These are phyloP conservation scores for Saccharum spontaneum DNA, from an alignment of 176 grass and related monocot genomes.

Conservation along the genomic window DNA sequence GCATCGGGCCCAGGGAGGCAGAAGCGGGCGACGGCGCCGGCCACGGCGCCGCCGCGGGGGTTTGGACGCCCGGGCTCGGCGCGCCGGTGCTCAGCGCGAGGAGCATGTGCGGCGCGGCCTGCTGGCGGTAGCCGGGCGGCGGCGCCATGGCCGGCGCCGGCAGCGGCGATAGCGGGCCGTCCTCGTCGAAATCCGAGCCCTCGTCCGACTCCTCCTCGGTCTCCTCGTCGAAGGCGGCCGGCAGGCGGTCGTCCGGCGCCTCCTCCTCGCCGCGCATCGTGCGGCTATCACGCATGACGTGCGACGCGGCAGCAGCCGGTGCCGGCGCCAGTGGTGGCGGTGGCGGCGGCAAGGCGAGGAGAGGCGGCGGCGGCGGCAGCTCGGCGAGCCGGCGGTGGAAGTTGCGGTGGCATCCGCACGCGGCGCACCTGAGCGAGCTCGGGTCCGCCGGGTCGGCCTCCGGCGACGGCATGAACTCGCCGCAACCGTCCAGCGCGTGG, in stretches of 20 bases:
- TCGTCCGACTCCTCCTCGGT: constrained; percentile 45
- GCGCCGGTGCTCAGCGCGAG: constrained; percentile 50
- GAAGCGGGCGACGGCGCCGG: neutral
- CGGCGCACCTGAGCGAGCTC: constrained; percentile 63
- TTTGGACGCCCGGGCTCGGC: neutral
- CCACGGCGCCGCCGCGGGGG: neutral
- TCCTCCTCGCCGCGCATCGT: neutral
- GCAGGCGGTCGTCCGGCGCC: neutral
- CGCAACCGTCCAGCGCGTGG: constrained; percentile 77
- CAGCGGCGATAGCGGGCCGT: constrained; percentile 20
- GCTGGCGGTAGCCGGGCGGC: constrained; percentile 25
- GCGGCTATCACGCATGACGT: neutral
- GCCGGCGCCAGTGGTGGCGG: neutral
- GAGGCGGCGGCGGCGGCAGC: constrained; percentile 34
- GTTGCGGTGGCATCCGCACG: constrained; percentile 94
- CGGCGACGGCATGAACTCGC: constrained; percentile 78
- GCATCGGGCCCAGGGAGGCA: neutral
- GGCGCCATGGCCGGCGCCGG: neutral
- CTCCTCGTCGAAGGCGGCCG: constrained; percentile 1
- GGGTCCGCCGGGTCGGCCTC: constrained; percentile 50
- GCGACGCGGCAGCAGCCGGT: neutral
- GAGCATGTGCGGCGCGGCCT: constrained; percentile 58
- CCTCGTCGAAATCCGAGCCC: constrained; percentile 41
- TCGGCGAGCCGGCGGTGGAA: constrained; percentile 64
- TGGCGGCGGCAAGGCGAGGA: constrained; percentile 40